Percentiles rank a stretch among this genome's conserved stretches.
These are phyloP conservation scores for Lichenothelia convexa DNA, from an alignment of 495 filamentous ascomycete species.

Conservation along the genomic window DNA sequence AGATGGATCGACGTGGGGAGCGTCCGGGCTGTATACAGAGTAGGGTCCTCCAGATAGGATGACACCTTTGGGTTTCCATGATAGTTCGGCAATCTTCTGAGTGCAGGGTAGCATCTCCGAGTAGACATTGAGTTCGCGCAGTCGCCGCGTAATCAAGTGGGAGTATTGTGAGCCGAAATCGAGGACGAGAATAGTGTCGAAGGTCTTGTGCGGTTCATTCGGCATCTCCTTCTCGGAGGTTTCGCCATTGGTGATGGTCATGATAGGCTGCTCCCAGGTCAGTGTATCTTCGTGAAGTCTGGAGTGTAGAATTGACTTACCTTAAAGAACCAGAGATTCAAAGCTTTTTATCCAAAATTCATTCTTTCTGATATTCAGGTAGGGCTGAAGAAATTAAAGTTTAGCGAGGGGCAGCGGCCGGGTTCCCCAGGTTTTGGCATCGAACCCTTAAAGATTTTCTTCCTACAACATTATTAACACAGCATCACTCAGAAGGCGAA, in stretches of 20 bases:
- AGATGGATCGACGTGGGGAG: conserved; percentile 61
- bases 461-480: not conserved
- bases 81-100: conserved; percentile 58
- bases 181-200: conserved; percentile 47
- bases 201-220: conserved; percentile 34
- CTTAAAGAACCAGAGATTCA: not conserved
- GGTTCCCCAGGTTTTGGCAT: no score
- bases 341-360: no score
- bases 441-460: no score
- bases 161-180: conserved; percentile 53
- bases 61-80: conserved; percentile 67
- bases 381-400: not conserved
- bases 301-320: no score
- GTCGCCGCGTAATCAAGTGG: conserved; percentile 59
- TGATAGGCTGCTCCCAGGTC: no score
- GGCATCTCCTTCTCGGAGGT: no score
- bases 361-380: no score
- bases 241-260: conserved; percentile 18
- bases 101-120: conserved; percentile 90
- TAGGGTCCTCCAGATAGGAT: conserved; percentile 63
- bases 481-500: not conserved
- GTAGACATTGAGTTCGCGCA: conserved; percentile 70
- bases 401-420: not conserved
- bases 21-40: conserved; percentile 52
- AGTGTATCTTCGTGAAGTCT: no score